Base-by-base conservation (phyloP, 108 stramenopile species). In the Cyclotella cryptica region DNA sequence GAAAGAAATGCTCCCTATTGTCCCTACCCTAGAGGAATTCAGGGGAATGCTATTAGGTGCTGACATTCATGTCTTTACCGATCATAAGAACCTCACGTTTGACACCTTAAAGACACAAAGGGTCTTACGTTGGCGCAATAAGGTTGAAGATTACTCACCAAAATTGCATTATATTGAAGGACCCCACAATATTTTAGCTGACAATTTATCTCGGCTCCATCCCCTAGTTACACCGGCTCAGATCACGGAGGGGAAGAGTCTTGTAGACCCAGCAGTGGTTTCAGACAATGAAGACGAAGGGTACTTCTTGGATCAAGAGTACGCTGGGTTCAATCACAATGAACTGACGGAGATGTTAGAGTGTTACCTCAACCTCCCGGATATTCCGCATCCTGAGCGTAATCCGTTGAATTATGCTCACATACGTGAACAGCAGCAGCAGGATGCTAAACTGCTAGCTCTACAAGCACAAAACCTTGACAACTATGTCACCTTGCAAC, bases 171-270 rank as follows among this genome's bases (percentile, higher is more conserved):
- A 73, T 27, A 78, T 82, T 27, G 11, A 68, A 58, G 80, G 77
- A 9, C 60, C 77, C 58, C 29, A 74, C 41, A 88, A 90, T 64
- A 46, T 66, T 66, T 43, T 86, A 8, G 69, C 55, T 26, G 69
- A 71, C 24, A 42, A 58, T 10, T 52, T 58, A 21, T 71, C 69
- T 58, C 12, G 54, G 1, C 55, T 58, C 10, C 21, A 24, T 29
- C 21, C 54, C 27, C 40, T 71, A 3, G 42, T 15, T 58, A 58
- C 26, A 10, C 55, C 39, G 40, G 45, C 69, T 58, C 5, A 22
- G n/a, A n/a, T n/a, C 54, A 10, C 45, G 14, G 42, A 71, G 40
- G 69, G 69, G 55, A 71, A 57, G 54, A 71, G 43, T 17, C 64
- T 65, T 14, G 64, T 65, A 19, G 44, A 45, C 5, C 64, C 64